Conservation (phyloP, 495 filamentous ascomycete genomes). For the Penicillium psychrofluorescens region DNA sequence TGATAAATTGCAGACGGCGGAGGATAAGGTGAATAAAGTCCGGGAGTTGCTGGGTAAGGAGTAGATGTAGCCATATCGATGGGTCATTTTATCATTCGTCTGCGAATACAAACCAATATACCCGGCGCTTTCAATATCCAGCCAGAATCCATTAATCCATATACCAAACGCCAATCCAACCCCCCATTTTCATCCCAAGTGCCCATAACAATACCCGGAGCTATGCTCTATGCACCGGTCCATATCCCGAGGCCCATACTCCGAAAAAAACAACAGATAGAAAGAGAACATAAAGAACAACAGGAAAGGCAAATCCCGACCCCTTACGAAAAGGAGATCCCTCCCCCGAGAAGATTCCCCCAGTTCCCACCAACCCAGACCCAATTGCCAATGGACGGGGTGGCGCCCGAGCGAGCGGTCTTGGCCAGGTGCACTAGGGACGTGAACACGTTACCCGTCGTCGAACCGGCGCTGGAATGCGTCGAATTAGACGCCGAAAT, state of each 20-base stretch:
- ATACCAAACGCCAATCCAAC: too few relatives aligned
- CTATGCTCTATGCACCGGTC: too few relatives aligned
- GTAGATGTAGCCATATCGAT: not conserved
- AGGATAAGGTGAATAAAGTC: slow-evolving; percentile 63
- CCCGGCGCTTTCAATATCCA: too few relatives aligned
- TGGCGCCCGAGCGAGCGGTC: slow-evolving; percentile 27
- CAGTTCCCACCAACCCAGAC: slow-evolving; percentile 43
- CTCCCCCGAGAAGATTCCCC: slow-evolving; percentile 34
- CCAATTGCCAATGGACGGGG: slow-evolving; percentile 37
- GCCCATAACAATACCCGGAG: too few relatives aligned
- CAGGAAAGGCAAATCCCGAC: not conserved
- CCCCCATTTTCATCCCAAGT: too few relatives aligned
- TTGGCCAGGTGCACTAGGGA: slow-evolving; percentile 30
- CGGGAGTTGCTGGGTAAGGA: slow-evolving; percentile 46
- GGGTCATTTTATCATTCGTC: too few relatives aligned
- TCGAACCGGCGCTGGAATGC: slow-evolving; percentile 23
- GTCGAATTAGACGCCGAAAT: slow-evolving; percentile 17
- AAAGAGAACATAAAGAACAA: slow-evolving; percentile 1
- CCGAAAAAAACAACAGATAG: not conserved
- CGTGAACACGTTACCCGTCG: slow-evolving; percentile 33
- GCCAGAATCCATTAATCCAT: too few relatives aligned
- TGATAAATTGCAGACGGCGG: slow-evolving; percentile 59
- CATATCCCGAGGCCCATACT: not conserved
- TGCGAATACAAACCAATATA: too few relatives aligned
- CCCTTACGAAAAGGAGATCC: slow-evolving; percentile 23